Percentiles rank a stretch among this genome's conserved stretches.
Conservation (phyloP, 139 green algal species). For the Picochlorum sp. region DNA sequence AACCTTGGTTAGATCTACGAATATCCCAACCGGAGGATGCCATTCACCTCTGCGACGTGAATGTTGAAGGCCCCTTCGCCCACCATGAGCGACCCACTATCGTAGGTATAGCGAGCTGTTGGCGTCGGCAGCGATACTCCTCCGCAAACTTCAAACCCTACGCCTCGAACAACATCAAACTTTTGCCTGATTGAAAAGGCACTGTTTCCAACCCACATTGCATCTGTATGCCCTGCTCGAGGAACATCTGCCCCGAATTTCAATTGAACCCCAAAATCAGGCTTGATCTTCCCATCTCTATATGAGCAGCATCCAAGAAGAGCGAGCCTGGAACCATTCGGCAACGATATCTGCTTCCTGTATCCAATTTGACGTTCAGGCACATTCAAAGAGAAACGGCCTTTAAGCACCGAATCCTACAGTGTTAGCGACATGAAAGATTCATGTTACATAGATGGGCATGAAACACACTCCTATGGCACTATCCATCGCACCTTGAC, state of each 20-base stretch:
- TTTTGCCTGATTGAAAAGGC: conserved; percentile 25
- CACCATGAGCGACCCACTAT: conserved; percentile 11
- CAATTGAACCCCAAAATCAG: conserved; percentile 12
- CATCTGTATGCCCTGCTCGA: conserved; percentile 6
- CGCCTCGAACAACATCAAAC: conserved; percentile 18
- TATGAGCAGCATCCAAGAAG: background rate
- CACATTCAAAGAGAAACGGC: conserved; percentile 23
- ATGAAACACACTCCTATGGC: no score
- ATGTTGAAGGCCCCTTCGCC: conserved; percentile 38
- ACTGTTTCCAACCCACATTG: conserved; percentile 14
- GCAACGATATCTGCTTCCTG: conserved; percentile 12
- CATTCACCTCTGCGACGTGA: conserved; percentile 40
- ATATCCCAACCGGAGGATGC: conserved; percentile 34
- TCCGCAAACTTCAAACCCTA: conserved; percentile 32
- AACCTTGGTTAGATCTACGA: background rate
- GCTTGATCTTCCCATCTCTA: conserved; percentile 6
- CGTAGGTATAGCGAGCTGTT: conserved; percentile 17
- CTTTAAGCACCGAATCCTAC: conserved; percentile 16
- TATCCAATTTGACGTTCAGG: conserved; percentile 22
- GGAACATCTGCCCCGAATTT: conserved; percentile 8
- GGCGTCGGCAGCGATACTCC: conserved; percentile 28
- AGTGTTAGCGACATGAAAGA: no score
- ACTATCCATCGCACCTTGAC: background rate
- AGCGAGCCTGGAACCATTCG: conserved; percentile 6
- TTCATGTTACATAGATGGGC: no score